phyloP scores from a whole-genome alignment of 306 rosid species.

The Dalbergia oliveri region DNA sequence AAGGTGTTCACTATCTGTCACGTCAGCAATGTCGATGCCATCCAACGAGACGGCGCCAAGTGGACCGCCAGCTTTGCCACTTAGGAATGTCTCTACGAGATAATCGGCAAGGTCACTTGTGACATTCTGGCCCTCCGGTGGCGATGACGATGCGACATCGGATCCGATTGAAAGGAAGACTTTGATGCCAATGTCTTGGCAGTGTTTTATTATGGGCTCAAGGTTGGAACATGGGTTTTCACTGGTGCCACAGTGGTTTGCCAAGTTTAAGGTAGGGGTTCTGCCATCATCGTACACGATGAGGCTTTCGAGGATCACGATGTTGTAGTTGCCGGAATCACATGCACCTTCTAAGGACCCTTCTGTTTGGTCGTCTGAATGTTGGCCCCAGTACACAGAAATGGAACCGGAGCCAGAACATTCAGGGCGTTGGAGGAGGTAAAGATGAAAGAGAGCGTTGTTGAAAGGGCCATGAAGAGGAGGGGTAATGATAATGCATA shows the following conservation, averaged over 20 bases:
- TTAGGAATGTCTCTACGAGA: too few relatives aligned
- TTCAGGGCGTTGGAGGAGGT: constrained; percentile 29
- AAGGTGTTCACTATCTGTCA: too few relatives aligned
- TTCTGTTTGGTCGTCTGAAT: constrained; percentile 17
- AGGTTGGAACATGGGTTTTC: too few relatives aligned
- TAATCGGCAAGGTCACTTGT: too few relatives aligned
- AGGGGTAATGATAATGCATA: too few relatives aligned
- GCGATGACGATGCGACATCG: too few relatives aligned
- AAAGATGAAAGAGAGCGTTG: not conserved
- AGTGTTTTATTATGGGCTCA: constrained; percentile 10
- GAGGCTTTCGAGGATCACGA: constrained; percentile 54
- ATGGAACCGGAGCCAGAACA: constrained; percentile 27
- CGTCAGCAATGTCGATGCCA: too few relatives aligned
- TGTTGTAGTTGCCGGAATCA: constrained; percentile 48
- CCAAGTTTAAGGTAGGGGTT: not conserved
- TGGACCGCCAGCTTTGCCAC: too few relatives aligned
- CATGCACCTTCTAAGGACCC: constrained; percentile 56
- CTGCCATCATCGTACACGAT: constrained; percentile 40
- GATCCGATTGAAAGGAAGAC: too few relatives aligned
- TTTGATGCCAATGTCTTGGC: too few relatives aligned
- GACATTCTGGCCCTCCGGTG: too few relatives aligned
- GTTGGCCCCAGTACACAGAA: constrained; percentile 61
- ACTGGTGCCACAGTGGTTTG: not conserved
- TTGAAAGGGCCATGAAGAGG: constrained; percentile 7
- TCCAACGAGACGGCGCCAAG: too few relatives aligned